Evolutionary conservation across 768 basidiomycete species (phyloP).

Genomic region (Lentinula boryana): DNA sequence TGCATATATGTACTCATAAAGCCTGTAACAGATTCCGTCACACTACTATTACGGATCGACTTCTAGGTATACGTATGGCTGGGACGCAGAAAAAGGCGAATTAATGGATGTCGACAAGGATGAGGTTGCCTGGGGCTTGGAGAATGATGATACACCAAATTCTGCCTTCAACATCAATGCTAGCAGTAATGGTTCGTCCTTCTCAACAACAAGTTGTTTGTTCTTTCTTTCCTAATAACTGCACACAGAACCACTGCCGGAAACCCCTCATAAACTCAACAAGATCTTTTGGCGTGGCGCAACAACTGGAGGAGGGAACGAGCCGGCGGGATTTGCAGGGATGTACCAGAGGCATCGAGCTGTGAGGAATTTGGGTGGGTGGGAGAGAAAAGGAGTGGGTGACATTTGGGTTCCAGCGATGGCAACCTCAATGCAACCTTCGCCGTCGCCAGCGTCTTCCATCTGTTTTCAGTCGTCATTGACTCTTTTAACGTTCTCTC

Average conservation of each 20-base stretch:
- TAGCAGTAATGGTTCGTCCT: no score
- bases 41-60: conserved; percentile 93
- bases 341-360: conserved; percentile 91
- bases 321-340: conserved; percentile 74
- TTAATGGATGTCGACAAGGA: conserved; percentile 75
- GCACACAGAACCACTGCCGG: background rate
- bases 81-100: conserved; percentile 72
- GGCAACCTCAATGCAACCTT: no score
- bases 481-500: no score
- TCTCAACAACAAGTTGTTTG: no score
- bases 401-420: conserved; percentile 8
- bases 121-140: conserved; percentile 40
- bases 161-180: background rate
- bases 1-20: no score
- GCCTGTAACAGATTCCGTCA: conserved; percentile 57
- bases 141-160: background rate
- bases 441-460: no score
- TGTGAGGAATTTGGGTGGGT: conserved; percentile 57
- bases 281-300: conserved; percentile 91
- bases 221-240: no score
- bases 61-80: conserved; percentile 81
- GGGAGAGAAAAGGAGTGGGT: conserved; percentile 11
- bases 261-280: no score
- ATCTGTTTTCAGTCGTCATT: no score
- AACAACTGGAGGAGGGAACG: conserved; percentile 89